Percentiles rank a stretch among this genome's conserved stretches.
Evolutionary conservation across 23 red algal genomes (phyloP).

Genomic region (Cyanidiococcus yangmingshanensis): DNA sequence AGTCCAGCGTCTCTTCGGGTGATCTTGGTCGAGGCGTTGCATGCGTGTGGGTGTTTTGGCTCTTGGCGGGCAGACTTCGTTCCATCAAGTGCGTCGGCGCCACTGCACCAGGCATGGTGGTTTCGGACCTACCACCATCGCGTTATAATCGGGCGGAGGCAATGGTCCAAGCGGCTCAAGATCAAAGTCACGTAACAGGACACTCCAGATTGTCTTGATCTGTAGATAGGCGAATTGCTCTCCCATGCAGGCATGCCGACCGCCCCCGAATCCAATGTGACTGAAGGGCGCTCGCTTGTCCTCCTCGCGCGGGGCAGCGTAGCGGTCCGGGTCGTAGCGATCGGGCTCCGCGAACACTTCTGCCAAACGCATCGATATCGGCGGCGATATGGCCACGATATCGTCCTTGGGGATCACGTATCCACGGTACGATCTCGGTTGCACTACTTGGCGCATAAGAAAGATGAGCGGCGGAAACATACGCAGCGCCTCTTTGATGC

Average conservation of each 20-base stretch:
- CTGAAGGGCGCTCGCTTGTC: constrained; percentile 71
- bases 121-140: constrained; percentile 68
- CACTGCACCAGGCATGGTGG: constrained; percentile 24
- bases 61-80: too few species aligned
- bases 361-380: constrained; percentile 52
- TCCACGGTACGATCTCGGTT: constrained; percentile 39
- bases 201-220: constrained; percentile 97
- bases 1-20: too few species aligned
- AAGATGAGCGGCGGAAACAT: constrained; percentile 99
- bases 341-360: constrained; percentile 67
- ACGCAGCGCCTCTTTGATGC: constrained; percentile 92
- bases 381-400: constrained; percentile 63
- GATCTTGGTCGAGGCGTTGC: too few species aligned
- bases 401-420: constrained; percentile 67
- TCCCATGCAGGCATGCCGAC: constrained; percentile 97
- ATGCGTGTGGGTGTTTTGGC: too few species aligned
- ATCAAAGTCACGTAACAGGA: constrained; percentile 68
- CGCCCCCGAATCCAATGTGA: constrained; percentile 83
- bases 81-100: background rate
- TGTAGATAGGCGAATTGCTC: constrained; percentile 99
- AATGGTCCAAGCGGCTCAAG: constrained; percentile 59
- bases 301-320: constrained; percentile 64
- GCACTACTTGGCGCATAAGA: constrained; percentile 75
- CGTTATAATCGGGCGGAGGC: constrained; percentile 56
- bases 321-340: constrained; percentile 81